phyloP scores from a whole-genome alignment of 78 protist genomes.

The Speleostelium caveatum region DNA sequence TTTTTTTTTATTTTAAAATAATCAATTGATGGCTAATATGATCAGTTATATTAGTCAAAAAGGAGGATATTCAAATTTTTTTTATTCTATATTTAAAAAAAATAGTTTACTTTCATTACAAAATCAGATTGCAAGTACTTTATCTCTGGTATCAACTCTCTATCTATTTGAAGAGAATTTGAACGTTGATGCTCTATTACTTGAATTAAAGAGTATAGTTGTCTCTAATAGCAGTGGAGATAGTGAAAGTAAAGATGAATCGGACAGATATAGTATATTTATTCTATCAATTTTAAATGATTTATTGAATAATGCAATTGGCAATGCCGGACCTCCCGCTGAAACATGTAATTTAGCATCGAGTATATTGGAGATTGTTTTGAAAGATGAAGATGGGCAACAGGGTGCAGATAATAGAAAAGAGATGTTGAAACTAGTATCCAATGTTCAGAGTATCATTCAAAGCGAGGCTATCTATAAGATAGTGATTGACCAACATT shows the following conservation, averaged over 20 bases:
- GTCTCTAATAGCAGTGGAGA: too few species aligned
- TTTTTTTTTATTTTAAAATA: too few species aligned
- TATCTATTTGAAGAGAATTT: background rate
- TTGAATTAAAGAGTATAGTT: background rate
- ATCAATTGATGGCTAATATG: too few species aligned
- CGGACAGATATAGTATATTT: background rate
- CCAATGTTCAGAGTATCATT: background rate
- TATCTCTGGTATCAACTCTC: background rate
- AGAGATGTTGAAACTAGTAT: background rate
- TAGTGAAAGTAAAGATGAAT: background rate
- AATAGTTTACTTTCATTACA: too few species aligned
- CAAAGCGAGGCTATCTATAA: background rate
- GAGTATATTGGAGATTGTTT: background rate
- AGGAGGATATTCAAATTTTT: too few species aligned
- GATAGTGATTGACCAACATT: too few species aligned
- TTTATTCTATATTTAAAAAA: too few species aligned
- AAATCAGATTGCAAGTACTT: too few species aligned
- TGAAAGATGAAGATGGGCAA: background rate
- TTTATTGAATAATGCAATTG: background rate
- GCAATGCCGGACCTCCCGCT: background rate
- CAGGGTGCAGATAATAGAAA: background rate
- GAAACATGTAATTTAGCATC: background rate
- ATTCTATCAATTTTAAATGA: background rate
- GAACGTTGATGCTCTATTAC: background rate
- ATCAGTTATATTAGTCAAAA: too few species aligned